A percentile compares a stretch with the other conserved stretches of the same genome.
These are phyloP conservation scores for Skeletonema tropicum DNA, from an alignment of 108 stramenopile genomes.

Conservation along the genomic window DNA sequence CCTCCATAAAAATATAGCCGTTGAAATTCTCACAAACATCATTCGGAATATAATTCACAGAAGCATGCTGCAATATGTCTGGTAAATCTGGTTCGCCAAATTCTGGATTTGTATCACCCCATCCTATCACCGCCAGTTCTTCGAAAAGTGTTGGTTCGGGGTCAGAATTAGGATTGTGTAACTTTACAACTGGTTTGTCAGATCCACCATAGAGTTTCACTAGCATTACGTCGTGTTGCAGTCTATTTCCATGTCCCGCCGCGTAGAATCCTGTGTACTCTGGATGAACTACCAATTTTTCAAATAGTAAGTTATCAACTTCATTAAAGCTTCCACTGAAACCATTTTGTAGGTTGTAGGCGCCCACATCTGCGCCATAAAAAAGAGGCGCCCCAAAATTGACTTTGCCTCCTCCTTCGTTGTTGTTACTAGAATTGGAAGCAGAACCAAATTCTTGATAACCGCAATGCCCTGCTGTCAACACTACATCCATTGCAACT, in stretches of 20 bases:
- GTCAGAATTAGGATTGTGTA: constrained; percentile 38
- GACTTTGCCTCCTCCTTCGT: background rate
- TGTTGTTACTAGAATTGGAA: too few species aligned
- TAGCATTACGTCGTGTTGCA: constrained; percentile 52
- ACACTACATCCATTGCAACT: constrained; percentile 38
- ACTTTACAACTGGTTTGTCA: constrained; percentile 29
- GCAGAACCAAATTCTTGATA: constrained; percentile 14
- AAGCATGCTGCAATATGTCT: constrained; percentile 22
- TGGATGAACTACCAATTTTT: constrained; percentile 38
- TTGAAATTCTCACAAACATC: constrained; percentile 36
- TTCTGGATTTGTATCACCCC: constrained; percentile 41
- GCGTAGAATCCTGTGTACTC: constrained; percentile 22
- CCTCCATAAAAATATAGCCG: constrained; percentile 19
- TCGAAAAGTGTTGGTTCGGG: constrained; percentile 15
- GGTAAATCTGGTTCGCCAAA: constrained; percentile 15
- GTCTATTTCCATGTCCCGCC: background rate
- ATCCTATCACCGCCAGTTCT: constrained; percentile 35
- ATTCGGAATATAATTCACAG: constrained; percentile 44
- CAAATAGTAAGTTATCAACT: constrained; percentile 47
- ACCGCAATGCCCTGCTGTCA: constrained; percentile 51
- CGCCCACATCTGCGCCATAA: constrained; percentile 43
- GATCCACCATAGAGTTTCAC: constrained; percentile 50
- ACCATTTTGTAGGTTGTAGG: constrained; percentile 28
- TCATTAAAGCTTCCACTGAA: constrained; percentile 2
- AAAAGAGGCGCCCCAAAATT: constrained; percentile 32